These are phyloP conservation scores for Cordyceps javanica DNA, from an alignment of 2,329 filamentous ascomycete genomes.

Conservation along the genomic window DNA sequence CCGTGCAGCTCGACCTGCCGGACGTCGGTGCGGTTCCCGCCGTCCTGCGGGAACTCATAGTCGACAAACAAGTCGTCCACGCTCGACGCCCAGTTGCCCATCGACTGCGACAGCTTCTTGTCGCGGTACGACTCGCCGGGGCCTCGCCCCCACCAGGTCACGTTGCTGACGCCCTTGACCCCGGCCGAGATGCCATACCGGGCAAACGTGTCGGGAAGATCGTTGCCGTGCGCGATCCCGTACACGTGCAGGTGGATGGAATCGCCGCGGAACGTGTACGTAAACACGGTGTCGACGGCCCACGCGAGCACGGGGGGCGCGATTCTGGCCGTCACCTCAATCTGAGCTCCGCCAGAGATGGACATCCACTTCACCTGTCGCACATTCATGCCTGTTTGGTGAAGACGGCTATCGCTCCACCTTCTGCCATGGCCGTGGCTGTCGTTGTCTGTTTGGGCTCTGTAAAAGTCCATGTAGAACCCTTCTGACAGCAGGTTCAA, in stretches of 20 bases:
- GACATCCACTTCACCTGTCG: constrained; percentile 28
- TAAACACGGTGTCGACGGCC: constrained; percentile 44
- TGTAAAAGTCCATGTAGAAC: constrained; percentile 51
- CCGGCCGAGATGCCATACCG: constrained; percentile 55
- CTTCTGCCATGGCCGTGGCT: constrained; percentile 48
- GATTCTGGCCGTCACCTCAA: constrained; percentile 46
- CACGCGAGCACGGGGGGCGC: constrained; percentile 60
- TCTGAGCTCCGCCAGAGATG: constrained; percentile 25
- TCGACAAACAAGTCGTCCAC: constrained; percentile 50
- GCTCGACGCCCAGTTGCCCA: constrained; percentile 44
- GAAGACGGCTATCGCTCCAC: constrained; percentile 45
- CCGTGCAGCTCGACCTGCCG: constrained; percentile 49
- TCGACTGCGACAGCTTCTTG: constrained; percentile 53
- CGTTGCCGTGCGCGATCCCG: constrained; percentile 39
- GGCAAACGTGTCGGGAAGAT: constrained; percentile 52
- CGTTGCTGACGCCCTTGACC: constrained; percentile 31
- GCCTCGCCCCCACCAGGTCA: constrained; percentile 62
- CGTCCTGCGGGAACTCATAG: constrained; percentile 65
- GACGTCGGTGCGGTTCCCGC: constrained; percentile 57
- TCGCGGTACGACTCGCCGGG: constrained; percentile 62
- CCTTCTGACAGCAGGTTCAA: constrained; percentile 39
- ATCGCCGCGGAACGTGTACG: constrained; percentile 48
- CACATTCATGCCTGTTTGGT: constrained; percentile 40
- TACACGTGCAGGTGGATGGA: constrained; percentile 44
- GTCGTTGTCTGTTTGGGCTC: constrained; percentile 62